A percentile compares a stretch with the other conserved stretches of the same genome.
These are phyloP conservation scores for Zanthoxylum bungeanum DNA, from an alignment of 345 rosid genomes.

Conservation along the genomic window DNA sequence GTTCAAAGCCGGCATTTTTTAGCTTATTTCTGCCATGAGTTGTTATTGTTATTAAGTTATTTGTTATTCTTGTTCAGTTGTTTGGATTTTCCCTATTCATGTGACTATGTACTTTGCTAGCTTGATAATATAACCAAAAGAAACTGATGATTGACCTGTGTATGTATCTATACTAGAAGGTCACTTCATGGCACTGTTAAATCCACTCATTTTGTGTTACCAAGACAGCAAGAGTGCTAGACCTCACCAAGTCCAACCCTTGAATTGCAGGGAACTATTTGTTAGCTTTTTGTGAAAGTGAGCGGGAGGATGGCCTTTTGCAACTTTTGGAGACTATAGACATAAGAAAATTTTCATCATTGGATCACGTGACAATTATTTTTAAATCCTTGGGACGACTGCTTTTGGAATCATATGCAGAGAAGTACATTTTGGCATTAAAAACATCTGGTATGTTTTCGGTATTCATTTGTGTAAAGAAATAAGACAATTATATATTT, in stretches of 20 bases:
- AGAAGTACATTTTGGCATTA: constrained; percentile 48
- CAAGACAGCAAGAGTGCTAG: too few species aligned
- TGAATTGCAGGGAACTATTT: constrained; percentile 66
- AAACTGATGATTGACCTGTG: neutral
- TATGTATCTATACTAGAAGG: neutral
- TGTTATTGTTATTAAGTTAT: neutral
- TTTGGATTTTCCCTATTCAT: neutral
- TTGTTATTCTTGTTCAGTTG: neutral
- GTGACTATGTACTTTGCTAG: neutral
- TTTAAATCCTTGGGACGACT: constrained; percentile 66
- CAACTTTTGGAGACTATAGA: constrained; percentile 57
- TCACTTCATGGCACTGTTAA: neutral
- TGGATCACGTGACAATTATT: constrained; percentile 32
- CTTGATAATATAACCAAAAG: neutral
- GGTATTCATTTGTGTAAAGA: neutral
- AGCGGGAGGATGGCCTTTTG: constrained; percentile 46
- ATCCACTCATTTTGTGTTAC: neutral
- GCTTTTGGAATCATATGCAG: constrained; percentile 46
- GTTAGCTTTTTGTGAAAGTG: constrained; percentile 65
- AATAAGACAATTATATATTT: too few species aligned
- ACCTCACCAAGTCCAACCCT: neutral
- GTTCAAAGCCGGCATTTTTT: neutral
- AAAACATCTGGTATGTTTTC: constrained; percentile 46
- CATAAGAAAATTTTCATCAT: constrained; percentile 47
- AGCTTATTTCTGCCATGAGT: constrained; percentile 4